A percentile compares a stretch with the other conserved stretches of the same genome.
Conservation (phyloP, 2,329 filamentous ascomycete genomes). For the Aspergillus puulaauensis region DNA sequence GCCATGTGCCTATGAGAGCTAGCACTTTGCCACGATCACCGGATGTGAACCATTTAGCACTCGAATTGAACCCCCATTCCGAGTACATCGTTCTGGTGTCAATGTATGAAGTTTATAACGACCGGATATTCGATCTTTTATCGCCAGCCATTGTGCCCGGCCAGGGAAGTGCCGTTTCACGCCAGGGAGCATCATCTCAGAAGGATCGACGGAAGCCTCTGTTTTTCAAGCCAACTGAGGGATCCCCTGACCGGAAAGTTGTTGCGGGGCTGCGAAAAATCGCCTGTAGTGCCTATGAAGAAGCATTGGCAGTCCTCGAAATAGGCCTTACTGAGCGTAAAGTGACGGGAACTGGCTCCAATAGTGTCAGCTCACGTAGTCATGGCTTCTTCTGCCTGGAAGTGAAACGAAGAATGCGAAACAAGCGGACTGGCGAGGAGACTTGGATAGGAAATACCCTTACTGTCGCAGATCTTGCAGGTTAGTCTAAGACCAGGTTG, state of each 20-base stretch:
- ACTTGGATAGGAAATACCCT: slow-evolving; percentile 76
- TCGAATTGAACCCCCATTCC: slow-evolving; percentile 65
- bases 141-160: slow-evolving; percentile 53
- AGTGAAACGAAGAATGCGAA: slow-evolving; percentile 72
- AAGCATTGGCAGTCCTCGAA: slow-evolving; percentile 87
- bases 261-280: slow-evolving; percentile 91
- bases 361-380: slow-evolving; percentile 86
- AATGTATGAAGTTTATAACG: slow-evolving; percentile 99
- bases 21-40: slow-evolving; percentile 72
- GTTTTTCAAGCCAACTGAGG: slow-evolving; percentile 88
- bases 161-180: slow-evolving; percentile 38
- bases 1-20: slow-evolving; percentile 64
- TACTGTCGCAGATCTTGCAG: slow-evolving; percentile 88
- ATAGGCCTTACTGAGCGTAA: slow-evolving; percentile 82
- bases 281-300: slow-evolving; percentile 75
- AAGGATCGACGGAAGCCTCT: slow-evolving; percentile 78
- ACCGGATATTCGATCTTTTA: slow-evolving; percentile 92
- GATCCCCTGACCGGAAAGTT: slow-evolving; percentile 86
- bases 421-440: slow-evolving; percentile 52
- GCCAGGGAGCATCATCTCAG: slow-evolving; percentile 48
- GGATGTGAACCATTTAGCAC: slow-evolving; percentile 68
- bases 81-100: slow-evolving; percentile 89
- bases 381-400: slow-evolving; percentile 97
- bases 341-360: slow-evolving; percentile 87
- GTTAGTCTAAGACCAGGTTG: slow-evolving; percentile 41